Conservation (phyloP, 257 asterid genomes). For the Vinca minor region DNA sequence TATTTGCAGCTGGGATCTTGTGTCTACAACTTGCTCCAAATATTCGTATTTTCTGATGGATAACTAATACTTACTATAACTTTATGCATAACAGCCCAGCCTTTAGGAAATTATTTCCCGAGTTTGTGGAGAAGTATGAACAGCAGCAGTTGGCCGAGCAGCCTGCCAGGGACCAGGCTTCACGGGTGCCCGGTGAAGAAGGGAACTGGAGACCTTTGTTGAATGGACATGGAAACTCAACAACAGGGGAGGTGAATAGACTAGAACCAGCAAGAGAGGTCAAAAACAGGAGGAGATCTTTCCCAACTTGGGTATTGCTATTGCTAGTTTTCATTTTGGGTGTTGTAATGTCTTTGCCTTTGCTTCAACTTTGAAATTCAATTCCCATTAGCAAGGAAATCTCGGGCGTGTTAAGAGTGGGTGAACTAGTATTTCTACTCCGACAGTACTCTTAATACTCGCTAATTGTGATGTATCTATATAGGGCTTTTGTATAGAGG, state of each 20-base stretch:
- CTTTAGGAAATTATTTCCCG: constrained; percentile 26
- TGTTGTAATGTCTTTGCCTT: constrained; percentile 83
- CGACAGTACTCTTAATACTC: neutral
- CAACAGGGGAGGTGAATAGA: constrained; percentile 29
- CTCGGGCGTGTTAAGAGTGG: constrained; percentile 4
- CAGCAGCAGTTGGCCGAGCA: constrained; percentile 8
- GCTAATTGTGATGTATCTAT: neutral
- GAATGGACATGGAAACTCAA: constrained; percentile 34
- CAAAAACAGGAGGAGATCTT: constrained; percentile 39
- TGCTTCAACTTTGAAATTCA: constrained; percentile 56
- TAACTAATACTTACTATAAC: constrained; percentile 5
- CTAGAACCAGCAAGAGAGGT: constrained; percentile 37
- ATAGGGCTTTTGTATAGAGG: constrained; percentile 4
- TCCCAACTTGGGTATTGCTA: constrained; percentile 66
- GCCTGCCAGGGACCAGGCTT: constrained; percentile 4
- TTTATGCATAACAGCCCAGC: constrained; percentile 41
- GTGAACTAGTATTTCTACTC: neutral
- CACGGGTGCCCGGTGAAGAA: neutral
- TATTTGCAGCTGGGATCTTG: too few species aligned
- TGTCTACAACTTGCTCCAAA: neutral
- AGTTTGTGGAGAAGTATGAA: constrained; percentile 11
- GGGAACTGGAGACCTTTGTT: constrained; percentile 15
- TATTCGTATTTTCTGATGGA: neutral
- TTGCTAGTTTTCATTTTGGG: constrained; percentile 61
- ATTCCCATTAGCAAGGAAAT: neutral